These are phyloP conservation scores for Cercophora samala DNA, from an alignment of 495 filamentous ascomycete species.

Conservation along the genomic window DNA sequence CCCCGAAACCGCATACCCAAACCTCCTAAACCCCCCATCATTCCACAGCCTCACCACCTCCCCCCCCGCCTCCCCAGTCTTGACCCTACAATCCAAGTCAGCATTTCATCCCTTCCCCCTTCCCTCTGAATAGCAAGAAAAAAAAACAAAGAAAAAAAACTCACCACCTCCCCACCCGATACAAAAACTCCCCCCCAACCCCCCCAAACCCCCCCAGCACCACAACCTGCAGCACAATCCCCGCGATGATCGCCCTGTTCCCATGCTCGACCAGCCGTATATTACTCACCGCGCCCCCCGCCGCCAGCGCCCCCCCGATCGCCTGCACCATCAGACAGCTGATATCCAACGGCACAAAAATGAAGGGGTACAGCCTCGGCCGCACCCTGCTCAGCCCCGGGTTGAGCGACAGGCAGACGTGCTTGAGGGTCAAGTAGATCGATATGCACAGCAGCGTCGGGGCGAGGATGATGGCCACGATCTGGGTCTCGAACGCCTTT, in stretches of 20 bases:
- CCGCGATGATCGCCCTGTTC: conserved; percentile 67
- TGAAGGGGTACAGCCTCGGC: conserved; percentile 58
- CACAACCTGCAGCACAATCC: conserved; percentile 66
- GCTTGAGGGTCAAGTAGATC: conserved; percentile 67
- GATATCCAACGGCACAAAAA: conserved; percentile 65
- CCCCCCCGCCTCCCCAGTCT: conserved; percentile 24
- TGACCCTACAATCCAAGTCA: conserved; percentile 20
- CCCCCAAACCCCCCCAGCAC: conserved; percentile 59
- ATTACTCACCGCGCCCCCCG: conserved; percentile 43
- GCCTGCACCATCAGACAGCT: conserved; percentile 62
- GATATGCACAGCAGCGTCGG: conserved; percentile 64
- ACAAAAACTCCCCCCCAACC: conserved; percentile 49
- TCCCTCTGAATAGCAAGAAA: not conserved
- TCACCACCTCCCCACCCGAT: conserved; percentile 38
- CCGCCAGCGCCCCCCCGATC: conserved; percentile 61
- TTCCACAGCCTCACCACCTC: conserved; percentile 35
- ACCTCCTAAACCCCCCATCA: conserved; percentile 47
- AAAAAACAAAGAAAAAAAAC: not conserved
- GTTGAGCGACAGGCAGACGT: conserved; percentile 55
- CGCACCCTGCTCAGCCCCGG: conserved; percentile 53
- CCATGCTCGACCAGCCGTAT: conserved; percentile 40
- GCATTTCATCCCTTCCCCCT: conserved; percentile 15
- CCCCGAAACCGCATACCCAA: conserved; percentile 49
- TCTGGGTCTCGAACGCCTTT: conserved; percentile 62
- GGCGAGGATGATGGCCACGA: conserved; percentile 62